phyloP scores from a whole-genome alignment of 2,329 filamentous ascomycete species.

The Beauveria australis region DNA sequence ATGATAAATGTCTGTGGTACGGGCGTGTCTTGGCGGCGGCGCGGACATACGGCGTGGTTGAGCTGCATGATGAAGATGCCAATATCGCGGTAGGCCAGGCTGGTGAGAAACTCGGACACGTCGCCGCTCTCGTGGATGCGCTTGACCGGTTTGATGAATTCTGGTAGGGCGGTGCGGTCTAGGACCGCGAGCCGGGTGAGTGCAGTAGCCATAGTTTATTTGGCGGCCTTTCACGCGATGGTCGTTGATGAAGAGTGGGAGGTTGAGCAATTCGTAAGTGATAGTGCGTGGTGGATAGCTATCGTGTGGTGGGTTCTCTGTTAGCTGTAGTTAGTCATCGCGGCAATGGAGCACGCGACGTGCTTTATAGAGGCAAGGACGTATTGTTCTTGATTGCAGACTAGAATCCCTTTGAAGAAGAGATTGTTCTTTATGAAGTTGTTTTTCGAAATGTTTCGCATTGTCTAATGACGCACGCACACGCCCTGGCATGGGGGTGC shows the following conservation, averaged over 20 bases:
- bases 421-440: background rate
- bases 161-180: constrained; percentile 32
- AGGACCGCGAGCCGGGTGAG: constrained; percentile 37
- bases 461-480: background rate
- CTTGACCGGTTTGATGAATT: constrained; percentile 65
- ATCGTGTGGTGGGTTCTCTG: background rate
- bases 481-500: background rate
- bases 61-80: constrained; percentile 83
- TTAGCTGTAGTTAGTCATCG: constrained; percentile 2
- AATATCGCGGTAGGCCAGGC: constrained; percentile 79
- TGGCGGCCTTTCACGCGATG: background rate
- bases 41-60: constrained; percentile 76
- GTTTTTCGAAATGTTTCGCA: background rate
- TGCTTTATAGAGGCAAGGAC: background rate
- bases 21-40: constrained; percentile 33
- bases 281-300: background rate
- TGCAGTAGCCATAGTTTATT: background rate
- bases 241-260: background rate
- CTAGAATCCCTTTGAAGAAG: background rate
- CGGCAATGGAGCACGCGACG: background rate
- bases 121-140: constrained; percentile 78
- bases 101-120: constrained; percentile 70
- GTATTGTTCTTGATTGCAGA: background rate
- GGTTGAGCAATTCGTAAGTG: background rate
- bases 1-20: constrained; percentile 32